phyloP scores from a whole-genome alignment of 2,329 filamentous ascomycete genomes.

The Penicillium sp. region DNA sequence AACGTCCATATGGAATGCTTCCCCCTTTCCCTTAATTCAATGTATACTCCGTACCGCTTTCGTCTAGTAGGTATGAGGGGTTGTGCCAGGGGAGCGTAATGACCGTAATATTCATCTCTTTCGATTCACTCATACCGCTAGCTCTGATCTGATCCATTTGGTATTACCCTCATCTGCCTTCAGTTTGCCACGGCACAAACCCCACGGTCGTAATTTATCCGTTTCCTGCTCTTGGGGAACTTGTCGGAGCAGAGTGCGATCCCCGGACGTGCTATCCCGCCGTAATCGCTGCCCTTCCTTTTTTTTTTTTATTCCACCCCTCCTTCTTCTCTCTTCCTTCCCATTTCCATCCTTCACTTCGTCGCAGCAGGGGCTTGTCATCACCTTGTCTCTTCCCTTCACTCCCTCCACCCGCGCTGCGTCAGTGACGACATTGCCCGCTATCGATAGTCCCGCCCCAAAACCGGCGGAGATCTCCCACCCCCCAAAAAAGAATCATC shows the following conservation, averaged over 20 bases:
- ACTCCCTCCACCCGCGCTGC: constrained; percentile 21
- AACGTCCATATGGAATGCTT: constrained; percentile 12
- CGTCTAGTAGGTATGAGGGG: constrained; percentile 4
- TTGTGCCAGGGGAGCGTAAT: background rate
- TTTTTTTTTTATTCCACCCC: constrained; percentile 15
- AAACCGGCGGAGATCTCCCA: constrained; percentile 18
- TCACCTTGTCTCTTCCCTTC: constrained; percentile 8
- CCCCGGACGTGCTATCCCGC: constrained; percentile 21
- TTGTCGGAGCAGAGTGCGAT: constrained; percentile 14
- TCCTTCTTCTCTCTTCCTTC: constrained; percentile 11
- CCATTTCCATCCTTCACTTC: constrained; percentile 6
- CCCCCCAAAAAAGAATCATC: constrained; percentile 8
- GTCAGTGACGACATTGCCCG: constrained; percentile 27
- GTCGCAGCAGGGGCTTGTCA: constrained; percentile 23
- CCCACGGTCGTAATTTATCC: constrained; percentile 24
- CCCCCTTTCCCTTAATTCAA: background rate
- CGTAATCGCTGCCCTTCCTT: constrained; percentile 15
- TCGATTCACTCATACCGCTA: background rate
- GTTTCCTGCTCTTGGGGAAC: constrained; percentile 13
- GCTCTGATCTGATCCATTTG: background rate
- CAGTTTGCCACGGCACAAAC: constrained; percentile 16
- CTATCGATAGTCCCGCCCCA: constrained; percentile 17
- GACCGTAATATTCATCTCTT: background rate
- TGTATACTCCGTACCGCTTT: constrained; percentile 7
- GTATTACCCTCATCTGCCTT: background rate